Evolutionary conservation across 352 stramenopile species (phyloP).

Genomic region (Thalassiosira allenii): DNA sequence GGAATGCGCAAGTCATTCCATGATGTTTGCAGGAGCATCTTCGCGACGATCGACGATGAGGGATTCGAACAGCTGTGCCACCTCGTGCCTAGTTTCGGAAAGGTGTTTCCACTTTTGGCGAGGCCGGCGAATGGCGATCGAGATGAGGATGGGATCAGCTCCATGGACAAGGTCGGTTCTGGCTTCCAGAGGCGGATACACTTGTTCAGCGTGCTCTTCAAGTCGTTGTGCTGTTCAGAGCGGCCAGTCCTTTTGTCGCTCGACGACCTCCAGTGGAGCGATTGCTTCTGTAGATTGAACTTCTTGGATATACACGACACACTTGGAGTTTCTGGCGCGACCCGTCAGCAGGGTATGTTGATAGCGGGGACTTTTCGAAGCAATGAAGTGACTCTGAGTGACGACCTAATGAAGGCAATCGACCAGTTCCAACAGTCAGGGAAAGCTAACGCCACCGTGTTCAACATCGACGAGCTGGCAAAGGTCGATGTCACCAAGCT

Average conservation of each 20-base stretch:
- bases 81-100: neutral
- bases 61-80: neutral
- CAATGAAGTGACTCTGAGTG: constrained; percentile 18
- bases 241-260: constrained; percentile 7
- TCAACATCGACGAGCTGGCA: constrained; percentile 23
- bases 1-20: neutral
- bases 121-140: neutral
- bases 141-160: neutral
- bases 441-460: constrained; percentile 16
- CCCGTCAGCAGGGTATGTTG: neutral
- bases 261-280: constrained; percentile 28
- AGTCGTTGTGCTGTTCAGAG: neutral
- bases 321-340: neutral
- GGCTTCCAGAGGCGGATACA: neutral
- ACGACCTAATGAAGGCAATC: constrained; percentile 9
- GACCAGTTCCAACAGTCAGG: constrained; percentile 4
- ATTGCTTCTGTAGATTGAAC: neutral
- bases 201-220: neutral
- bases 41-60: neutral
- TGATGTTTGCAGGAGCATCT: neutral
- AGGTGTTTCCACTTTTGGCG: neutral
- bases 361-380: constrained; percentile 25
- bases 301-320: constrained; percentile 2
- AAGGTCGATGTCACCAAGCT: constrained; percentile 23
- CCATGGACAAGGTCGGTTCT: neutral